Conservation (phyloP, 306 rosid genomes). For the Medicago truncatula region MtrunA17r5.0-ANR NC_053046.1:35232501-35233000, state of each 20-base stretch:
- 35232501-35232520: too few relatives aligned
- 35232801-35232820: conserved; percentile 12
- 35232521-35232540: too few relatives aligned
- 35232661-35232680: not conserved
- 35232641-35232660: too few relatives aligned
- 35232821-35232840: not conserved
- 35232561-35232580: too few relatives aligned
- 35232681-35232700: not conserved
- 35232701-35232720: not conserved
- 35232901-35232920: conserved; percentile 39
- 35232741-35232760: not conserved
- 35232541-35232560: too few relatives aligned
- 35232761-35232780: conserved; percentile 14
- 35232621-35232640: too few relatives aligned
- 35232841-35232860: not conserved
- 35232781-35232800: not conserved
- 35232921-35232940: conserved; percentile 16
- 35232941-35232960: conserved; percentile 30
- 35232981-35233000: conserved; percentile 49
- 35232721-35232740: not conserved
- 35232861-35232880: conserved; percentile 50
- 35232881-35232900: conserved; percentile 26
- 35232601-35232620: too few relatives aligned
- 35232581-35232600: too few relatives aligned
- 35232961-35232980: conserved; percentile 43